A percentile compares a stretch with the other conserved stretches of the same genome.
These are phyloP conservation scores for Candolleomyces eurysporus DNA, from an alignment of 768 basidiomycete species.

Conservation along the genomic window DNA sequence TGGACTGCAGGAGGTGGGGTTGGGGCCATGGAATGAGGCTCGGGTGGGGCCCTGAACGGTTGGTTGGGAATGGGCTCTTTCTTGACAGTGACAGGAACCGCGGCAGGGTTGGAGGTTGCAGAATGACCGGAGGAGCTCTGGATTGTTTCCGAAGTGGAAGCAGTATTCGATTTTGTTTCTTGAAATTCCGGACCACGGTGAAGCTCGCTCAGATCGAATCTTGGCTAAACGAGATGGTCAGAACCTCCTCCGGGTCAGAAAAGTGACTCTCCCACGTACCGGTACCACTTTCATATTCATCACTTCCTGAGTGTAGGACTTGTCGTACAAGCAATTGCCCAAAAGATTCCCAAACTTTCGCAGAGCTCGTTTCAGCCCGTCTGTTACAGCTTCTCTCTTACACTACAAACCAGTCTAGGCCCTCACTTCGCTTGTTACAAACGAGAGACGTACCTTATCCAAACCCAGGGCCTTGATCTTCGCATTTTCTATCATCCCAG, in stretches of 20 bases:
- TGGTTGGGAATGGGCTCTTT: background rate
- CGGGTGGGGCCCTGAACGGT: background rate
- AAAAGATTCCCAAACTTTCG: conserved; percentile 92
- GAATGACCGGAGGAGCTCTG: background rate
- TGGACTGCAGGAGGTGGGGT: background rate
- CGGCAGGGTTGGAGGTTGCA: background rate
- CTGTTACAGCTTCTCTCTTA: conserved; percentile 98
- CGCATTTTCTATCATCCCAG: conserved; percentile 81
- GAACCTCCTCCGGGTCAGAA: background rate
- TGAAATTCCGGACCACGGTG: conserved; percentile 72
- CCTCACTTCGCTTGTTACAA: background rate
- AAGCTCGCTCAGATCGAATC: conserved; percentile 64
- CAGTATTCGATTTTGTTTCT: conserved; percentile 35
- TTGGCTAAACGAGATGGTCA: conserved; percentile 40
- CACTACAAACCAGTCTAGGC: conserved; percentile 50
- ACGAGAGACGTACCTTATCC: conserved; percentile 71
- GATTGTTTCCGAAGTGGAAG: background rate
- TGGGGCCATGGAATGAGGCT: background rate
- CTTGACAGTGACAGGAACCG: background rate
- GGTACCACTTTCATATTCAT: conserved; percentile 82
- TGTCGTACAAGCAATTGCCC: conserved; percentile 98
- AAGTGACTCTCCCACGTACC: conserved; percentile 35
- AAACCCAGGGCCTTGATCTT: conserved; percentile 83
- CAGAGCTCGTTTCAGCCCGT: conserved; percentile 87
- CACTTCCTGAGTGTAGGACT: conserved; percentile 80